Conservation (phyloP, 2,329 filamentous ascomycete genomes). For the Epichloe festucae region DNA sequence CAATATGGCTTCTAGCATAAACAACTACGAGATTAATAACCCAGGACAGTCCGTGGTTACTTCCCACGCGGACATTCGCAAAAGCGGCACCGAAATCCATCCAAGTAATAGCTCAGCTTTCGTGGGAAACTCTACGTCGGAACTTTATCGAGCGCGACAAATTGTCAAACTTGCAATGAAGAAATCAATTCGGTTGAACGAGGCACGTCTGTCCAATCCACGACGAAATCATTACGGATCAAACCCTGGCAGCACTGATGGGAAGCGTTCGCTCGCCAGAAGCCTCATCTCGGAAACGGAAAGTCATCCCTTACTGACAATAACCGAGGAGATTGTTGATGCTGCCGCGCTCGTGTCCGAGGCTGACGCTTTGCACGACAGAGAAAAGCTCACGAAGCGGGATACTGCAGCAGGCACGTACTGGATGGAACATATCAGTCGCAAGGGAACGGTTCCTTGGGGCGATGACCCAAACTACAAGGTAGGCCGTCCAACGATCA, state of each 20-base stretch:
- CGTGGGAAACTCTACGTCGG: no score
- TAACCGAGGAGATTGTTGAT: not conserved
- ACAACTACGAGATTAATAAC: no score
- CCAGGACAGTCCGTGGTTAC: no score
- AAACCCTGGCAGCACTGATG: not conserved
- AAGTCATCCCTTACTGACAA: not conserved
- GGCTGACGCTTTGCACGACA: not conserved
- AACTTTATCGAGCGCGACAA: not conserved
- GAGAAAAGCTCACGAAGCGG: not conserved
- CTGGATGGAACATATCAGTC: not conserved
- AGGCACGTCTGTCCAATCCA: not conserved
- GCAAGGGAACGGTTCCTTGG: slow-evolving; percentile 5
- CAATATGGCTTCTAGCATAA: no score
- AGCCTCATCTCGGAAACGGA: no score
- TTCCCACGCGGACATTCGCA: no score
- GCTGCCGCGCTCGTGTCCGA: not conserved
- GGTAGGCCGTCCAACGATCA: not conserved
- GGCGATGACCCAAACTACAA: slow-evolving; percentile 6
- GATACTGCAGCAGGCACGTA: not conserved
- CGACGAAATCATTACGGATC: not conserved
- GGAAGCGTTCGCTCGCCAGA: no score
- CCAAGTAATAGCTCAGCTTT: no score
- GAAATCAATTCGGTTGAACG: not conserved
- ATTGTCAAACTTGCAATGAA: not conserved
- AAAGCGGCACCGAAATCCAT: no score